These are phyloP conservation scores for Solanum hybrid DNA, from an alignment of 305 asterid genomes.

Conservation along the genomic window DNA sequence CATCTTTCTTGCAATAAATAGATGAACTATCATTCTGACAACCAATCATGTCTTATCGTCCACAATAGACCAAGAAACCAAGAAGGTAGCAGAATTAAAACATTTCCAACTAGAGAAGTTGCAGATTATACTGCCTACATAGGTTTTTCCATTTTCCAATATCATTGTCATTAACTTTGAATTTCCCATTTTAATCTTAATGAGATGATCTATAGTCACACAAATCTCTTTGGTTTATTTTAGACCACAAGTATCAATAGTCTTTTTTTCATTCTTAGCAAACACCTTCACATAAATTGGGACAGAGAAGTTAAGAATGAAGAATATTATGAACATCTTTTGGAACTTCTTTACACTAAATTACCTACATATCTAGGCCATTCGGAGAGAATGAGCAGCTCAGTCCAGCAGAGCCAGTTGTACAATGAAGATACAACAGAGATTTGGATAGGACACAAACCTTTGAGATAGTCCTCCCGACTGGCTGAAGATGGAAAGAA, in stretches of 20 bases:
- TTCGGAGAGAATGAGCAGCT: background rate
- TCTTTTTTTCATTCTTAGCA: background rate
- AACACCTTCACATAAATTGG: background rate
- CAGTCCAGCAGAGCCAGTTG: background rate
- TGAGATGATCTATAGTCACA: background rate
- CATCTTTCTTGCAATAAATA: background rate
- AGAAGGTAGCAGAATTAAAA: background rate
- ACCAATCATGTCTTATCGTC: background rate
- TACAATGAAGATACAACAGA: background rate
- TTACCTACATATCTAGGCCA: background rate
- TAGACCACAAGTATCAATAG: background rate
- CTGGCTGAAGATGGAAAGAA: conserved; percentile 91
- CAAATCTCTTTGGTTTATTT: background rate
- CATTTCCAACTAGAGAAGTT: background rate
- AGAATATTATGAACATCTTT: background rate
- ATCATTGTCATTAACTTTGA: background rate
- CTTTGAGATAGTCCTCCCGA: conserved; percentile 81
- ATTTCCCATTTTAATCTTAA: background rate
- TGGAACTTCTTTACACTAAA: background rate
- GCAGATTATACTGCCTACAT: background rate
- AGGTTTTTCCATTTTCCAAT: background rate
- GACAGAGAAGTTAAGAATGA: background rate
- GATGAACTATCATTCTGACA: background rate
- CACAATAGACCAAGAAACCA: background rate
- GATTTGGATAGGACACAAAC: conserved; percentile 18